phyloP scores from a whole-genome alignment of 352 stramenopile species.

The Globisporangium alternatum region DNA sequence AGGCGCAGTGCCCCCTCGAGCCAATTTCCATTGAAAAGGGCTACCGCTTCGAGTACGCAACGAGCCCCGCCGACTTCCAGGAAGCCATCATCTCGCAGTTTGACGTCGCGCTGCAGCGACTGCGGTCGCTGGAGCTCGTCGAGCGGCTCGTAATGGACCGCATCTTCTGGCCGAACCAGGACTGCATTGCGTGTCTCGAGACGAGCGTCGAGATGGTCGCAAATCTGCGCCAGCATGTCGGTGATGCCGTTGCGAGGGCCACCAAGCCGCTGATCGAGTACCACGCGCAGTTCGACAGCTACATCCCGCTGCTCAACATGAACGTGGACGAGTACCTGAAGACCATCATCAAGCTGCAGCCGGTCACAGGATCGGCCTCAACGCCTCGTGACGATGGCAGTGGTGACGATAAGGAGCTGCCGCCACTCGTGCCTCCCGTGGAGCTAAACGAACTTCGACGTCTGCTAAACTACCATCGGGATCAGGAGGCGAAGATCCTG shows the following conservation, averaged over 20 bases:
- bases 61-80: slow-evolving; percentile 61
- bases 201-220: slow-evolving; percentile 58
- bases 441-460: slow-evolving; percentile 73
- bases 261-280: slow-evolving; percentile 73
- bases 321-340: slow-evolving; percentile 84
- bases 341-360: slow-evolving; percentile 51
- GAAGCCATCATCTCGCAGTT: slow-evolving; percentile 72
- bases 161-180: slow-evolving; percentile 94
- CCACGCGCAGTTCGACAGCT: slow-evolving; percentile 73
- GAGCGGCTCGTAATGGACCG: slow-evolving; percentile 93
- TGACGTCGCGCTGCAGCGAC: slow-evolving; percentile 67
- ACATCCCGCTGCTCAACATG: slow-evolving; percentile 89
- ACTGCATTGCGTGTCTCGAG: slow-evolving; percentile 86
- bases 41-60: slow-evolving; percentile 80
- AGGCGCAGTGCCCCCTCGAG: slow-evolving; percentile 55
- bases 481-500: slow-evolving; percentile 69
- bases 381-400: slow-evolving; percentile 27
- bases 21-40: slow-evolving; percentile 39
- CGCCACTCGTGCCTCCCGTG: slow-evolving; percentile 54
- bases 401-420: slow-evolving; percentile 36
- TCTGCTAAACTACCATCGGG: slow-evolving; percentile 57
- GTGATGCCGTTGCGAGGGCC: slow-evolving; percentile 36
- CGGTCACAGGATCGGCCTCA: slow-evolving; percentile 15
- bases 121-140: slow-evolving; percentile 88
- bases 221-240: slow-evolving; percentile 49